These are phyloP conservation scores for Tolypocladium endophyticum DNA, from an alignment of 2,329 filamentous ascomycete species.

Conservation along the genomic window DNA sequence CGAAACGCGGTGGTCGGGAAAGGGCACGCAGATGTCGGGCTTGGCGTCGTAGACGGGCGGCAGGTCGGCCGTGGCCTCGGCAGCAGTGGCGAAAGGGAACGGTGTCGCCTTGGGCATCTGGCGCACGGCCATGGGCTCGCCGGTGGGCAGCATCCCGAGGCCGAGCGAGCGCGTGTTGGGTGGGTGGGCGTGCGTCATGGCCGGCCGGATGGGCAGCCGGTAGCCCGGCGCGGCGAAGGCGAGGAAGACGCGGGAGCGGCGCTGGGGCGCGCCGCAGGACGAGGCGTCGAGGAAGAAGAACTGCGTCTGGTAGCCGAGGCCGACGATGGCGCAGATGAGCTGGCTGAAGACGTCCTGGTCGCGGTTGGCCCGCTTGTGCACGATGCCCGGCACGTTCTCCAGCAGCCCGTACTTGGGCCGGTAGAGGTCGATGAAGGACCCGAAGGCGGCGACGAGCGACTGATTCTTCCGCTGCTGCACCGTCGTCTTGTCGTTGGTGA, in stretches of 20 bases:
- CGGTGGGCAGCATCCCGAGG: constrained; percentile 51
- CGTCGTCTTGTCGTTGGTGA: constrained; percentile 50
- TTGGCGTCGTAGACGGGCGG: constrained; percentile 52
- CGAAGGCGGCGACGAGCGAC: constrained; percentile 67
- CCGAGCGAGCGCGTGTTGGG: constrained; percentile 13
- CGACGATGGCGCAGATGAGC: constrained; percentile 61
- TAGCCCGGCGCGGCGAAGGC: constrained; percentile 58
- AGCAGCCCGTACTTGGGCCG: constrained; percentile 64
- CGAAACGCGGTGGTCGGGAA: constrained; percentile 57
- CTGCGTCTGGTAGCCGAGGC: constrained; percentile 66
- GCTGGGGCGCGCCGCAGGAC: constrained; percentile 56
- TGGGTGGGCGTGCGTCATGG: constrained; percentile 53
- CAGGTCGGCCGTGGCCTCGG: constrained; percentile 47
- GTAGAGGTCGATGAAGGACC: constrained; percentile 64
- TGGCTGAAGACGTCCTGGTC: constrained; percentile 61
- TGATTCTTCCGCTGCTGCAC: constrained; percentile 54
- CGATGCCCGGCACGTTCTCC: constrained; percentile 66
- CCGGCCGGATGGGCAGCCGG: constrained; percentile 42
- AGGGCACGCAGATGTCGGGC: constrained; percentile 48
- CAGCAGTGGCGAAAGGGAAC: constrained; percentile 46
- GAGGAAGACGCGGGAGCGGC: constrained; percentile 58
- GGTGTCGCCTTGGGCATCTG: constrained; percentile 34
- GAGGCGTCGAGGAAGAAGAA: constrained; percentile 60
- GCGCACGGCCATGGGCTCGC: constrained; percentile 46
- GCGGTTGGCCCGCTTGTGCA: constrained; percentile 32